Evolutionary conservation across 768 basidiomycete species (phyloP).

Genomic region (Trametes cubensis): DNA sequence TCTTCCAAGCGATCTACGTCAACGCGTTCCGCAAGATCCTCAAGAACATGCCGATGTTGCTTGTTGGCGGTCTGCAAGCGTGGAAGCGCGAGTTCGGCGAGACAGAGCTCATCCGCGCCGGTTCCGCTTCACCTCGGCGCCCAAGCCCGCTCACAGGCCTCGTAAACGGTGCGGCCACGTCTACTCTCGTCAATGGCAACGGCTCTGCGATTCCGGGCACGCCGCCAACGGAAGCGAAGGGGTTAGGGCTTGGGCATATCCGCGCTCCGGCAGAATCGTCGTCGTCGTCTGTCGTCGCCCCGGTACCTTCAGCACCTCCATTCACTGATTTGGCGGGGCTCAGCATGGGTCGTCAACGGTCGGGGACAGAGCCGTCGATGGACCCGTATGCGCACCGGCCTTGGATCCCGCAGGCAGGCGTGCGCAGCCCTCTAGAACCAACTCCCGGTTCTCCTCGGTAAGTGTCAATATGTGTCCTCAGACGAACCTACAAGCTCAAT

Average conservation of each 20-base stretch:
- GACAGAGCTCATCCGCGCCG: slow-evolving; percentile 36
- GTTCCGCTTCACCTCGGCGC: slow-evolving; percentile 14
- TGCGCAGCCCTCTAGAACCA: slow-evolving; percentile 45
- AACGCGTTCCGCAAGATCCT: slow-evolving; percentile 71
- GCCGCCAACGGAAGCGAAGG: slow-evolving; percentile 14
- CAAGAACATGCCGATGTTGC: slow-evolving; percentile 75
- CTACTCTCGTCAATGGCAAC: slow-evolving; percentile 5
- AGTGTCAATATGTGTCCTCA: not conserved
- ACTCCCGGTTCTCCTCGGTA: slow-evolving; percentile 47
- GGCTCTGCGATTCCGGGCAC: slow-evolving; percentile 8
- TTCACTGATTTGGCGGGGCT: slow-evolving; percentile 10
- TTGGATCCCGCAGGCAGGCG: slow-evolving; percentile 29
- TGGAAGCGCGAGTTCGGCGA: slow-evolving; percentile 70
- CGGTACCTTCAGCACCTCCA: slow-evolving; percentile 10
- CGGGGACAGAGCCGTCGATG: slow-evolving; percentile 23
- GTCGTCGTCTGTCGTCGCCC: slow-evolving; percentile 9
- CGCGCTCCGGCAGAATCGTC: slow-evolving; percentile 24
- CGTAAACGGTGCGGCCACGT: slow-evolving; percentile 14
- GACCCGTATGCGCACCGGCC: slow-evolving; percentile 25
- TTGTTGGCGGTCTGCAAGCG: slow-evolving; percentile 81
- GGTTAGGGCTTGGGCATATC: slow-evolving; percentile 18
- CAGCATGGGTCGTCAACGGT: slow-evolving; percentile 15
- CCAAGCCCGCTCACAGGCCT: slow-evolving; percentile 7
- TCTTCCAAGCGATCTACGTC: slow-evolving; percentile 74
- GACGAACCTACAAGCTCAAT: not conserved